Percentiles rank a stretch among this genome's conserved stretches.
Conservation (phyloP, 371 early-diverging fungal genomes). For the Globomyces sp. region DNA sequence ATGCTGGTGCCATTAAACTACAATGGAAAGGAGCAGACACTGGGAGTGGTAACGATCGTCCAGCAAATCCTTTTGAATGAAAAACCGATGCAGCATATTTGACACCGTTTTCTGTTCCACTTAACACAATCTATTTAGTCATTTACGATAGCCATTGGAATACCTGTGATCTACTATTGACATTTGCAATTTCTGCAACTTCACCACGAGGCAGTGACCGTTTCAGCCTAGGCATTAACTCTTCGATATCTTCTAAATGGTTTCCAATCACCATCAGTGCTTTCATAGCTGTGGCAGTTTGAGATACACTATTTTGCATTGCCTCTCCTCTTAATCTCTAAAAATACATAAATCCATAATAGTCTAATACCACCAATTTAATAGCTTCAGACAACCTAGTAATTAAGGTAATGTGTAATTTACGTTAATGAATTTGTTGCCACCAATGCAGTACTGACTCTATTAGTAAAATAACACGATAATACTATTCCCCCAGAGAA, state of each 20-base stretch:
- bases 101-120: constrained; percentile 85
- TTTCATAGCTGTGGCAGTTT: constrained; percentile 78
- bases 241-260: constrained; percentile 69
- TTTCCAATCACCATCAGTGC: constrained; percentile 79
- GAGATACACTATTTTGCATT: constrained; percentile 79
- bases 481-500: constrained; percentile 88
- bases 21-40: constrained; percentile 98
- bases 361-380: constrained; percentile 56
- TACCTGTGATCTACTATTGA: constrained; percentile 57
- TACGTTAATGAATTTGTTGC: constrained; percentile 71
- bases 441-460: constrained; percentile 64
- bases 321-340: constrained; percentile 74
- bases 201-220: constrained; percentile 63
- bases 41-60: constrained; percentile 82
- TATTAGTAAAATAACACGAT: background rate
- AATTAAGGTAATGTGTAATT: constrained; percentile 21
- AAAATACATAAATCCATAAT: too few species aligned
- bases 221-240: constrained; percentile 59
- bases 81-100: constrained; percentile 77
- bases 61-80: constrained; percentile 75
- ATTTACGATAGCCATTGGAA: constrained; percentile 27
- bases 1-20: constrained; percentile 82
- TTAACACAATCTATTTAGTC: constrained; percentile 78
- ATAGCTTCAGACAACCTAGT: constrained; percentile 71
- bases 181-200: constrained; percentile 79